phyloP scores from a whole-genome alignment of 2,329 filamentous ascomycete genomes.

The Colletotrichum falcatum region DNA sequence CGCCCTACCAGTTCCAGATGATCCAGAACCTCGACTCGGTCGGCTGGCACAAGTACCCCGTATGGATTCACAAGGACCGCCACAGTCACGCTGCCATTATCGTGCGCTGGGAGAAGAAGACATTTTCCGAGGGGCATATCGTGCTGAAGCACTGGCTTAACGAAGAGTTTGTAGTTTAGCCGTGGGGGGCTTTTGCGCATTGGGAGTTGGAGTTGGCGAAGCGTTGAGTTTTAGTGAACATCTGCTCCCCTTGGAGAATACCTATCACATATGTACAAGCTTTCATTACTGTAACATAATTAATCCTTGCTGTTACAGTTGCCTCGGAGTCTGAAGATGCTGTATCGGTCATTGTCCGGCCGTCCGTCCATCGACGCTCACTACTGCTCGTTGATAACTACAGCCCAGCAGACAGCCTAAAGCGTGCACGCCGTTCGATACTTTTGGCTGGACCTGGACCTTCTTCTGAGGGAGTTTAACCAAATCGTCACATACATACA shows the following conservation, averaged over 20 bases:
- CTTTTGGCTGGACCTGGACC: neutral
- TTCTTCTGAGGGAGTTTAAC: no score
- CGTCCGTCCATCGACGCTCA: neutral
- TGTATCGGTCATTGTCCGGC: no score
- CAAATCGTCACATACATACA: no score
- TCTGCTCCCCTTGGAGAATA: slow-evolving; percentile 12
- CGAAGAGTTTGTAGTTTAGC: slow-evolving; percentile 75
- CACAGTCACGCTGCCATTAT: slow-evolving; percentile 94
- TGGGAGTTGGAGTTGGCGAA: slow-evolving; percentile 15
- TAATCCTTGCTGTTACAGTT: no score
- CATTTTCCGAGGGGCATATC: slow-evolving; percentile 80
- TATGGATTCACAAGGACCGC: slow-evolving; percentile 81
- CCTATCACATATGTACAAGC: neutral
- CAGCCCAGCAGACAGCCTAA: neutral
- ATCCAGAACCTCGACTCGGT: slow-evolving; percentile 79
- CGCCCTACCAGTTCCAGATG: slow-evolving; percentile 86
- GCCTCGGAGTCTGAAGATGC: no score
- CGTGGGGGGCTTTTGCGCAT: neutral
- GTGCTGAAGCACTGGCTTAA: slow-evolving; percentile 86
- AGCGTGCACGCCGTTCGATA: neutral
- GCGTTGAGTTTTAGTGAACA: slow-evolving; percentile 16
- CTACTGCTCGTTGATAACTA: neutral
- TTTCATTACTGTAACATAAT: neutral
- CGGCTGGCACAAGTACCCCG: slow-evolving; percentile 73
- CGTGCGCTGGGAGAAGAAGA: slow-evolving; percentile 74